These are phyloP conservation scores for Helenozyma baotianmanensis DNA, from an alignment of 805 yeast genomes.

Conservation along the genomic window DNA sequence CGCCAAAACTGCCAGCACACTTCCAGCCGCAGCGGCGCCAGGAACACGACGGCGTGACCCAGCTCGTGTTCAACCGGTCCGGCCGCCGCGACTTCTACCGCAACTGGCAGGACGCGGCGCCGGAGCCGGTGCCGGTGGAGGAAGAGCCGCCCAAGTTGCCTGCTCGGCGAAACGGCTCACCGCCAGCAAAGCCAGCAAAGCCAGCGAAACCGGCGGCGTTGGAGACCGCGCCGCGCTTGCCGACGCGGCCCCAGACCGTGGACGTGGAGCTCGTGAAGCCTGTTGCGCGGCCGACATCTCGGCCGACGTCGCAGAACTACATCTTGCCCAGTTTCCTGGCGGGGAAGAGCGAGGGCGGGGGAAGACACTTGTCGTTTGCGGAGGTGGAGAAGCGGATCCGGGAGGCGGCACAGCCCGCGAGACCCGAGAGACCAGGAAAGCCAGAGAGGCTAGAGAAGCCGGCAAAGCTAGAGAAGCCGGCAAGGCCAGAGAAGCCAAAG, in stretches of 20 bases:
- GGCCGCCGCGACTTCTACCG: constrained; percentile 4
- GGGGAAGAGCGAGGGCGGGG: no score
- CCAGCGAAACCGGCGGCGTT: no score
- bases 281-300: no score
- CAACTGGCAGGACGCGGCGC: constrained; percentile 9
- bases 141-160: background rate
- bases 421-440: no score
- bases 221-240: no score
- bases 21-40: background rate
- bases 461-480: constrained; percentile 1
- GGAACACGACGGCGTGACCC: constrained; percentile 7
- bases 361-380: no score
- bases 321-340: no score
- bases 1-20: background rate
- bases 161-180: background rate
- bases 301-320: no score
- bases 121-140: constrained; percentile 11
- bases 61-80: constrained; percentile 16
- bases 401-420: no score
- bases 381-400: no score
- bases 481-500: constrained; percentile 12
- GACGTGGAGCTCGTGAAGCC: no score
- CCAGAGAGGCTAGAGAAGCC: background rate
- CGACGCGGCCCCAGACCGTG: no score
- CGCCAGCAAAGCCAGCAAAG: background rate